Conservation (phyloP, 2,329 filamentous ascomycete genomes). For the Rhynchosporium secalis region DNA sequence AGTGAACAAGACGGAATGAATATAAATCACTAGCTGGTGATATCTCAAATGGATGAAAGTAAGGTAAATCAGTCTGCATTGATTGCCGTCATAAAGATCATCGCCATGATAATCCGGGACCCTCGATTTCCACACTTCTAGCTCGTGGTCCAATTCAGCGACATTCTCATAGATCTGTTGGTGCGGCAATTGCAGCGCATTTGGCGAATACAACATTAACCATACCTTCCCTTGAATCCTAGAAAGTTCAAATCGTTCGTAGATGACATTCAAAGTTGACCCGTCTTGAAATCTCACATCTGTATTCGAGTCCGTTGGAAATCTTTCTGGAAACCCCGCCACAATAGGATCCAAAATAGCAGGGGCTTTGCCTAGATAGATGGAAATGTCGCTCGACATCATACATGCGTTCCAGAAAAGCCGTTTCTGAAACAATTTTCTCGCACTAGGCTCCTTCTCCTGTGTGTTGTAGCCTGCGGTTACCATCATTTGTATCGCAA, state of each 20-base stretch:
- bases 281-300: constrained; percentile 1
- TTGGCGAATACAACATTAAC: constrained; percentile 4
- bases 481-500: constrained; percentile 7
- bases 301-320: neutral
- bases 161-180: constrained; percentile 4
- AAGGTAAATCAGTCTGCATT: neutral
- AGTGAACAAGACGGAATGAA: constrained; percentile 8
- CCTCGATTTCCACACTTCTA: constrained; percentile 4
- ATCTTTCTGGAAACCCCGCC: neutral
- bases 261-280: neutral
- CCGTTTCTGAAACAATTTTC: neutral
- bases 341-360: neutral
- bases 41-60: constrained; percentile 7
- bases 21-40: constrained; percentile 1
- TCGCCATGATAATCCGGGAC: neutral
- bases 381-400: constrained; percentile 2
- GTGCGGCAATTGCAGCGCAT: neutral
- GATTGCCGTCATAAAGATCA: neutral
- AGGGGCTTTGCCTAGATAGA: constrained; percentile 6
- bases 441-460: neutral
- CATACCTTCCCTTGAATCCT: constrained; percentile 1
- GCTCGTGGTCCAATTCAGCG: constrained; percentile 7
- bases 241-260: neutral
- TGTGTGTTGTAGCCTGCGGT: constrained; percentile 7
- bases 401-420: constrained; percentile 9